These are phyloP conservation scores for Choiromyces venosus DNA, from an alignment of 495 filamentous ascomycete genomes.

Conservation along the genomic window DNA sequence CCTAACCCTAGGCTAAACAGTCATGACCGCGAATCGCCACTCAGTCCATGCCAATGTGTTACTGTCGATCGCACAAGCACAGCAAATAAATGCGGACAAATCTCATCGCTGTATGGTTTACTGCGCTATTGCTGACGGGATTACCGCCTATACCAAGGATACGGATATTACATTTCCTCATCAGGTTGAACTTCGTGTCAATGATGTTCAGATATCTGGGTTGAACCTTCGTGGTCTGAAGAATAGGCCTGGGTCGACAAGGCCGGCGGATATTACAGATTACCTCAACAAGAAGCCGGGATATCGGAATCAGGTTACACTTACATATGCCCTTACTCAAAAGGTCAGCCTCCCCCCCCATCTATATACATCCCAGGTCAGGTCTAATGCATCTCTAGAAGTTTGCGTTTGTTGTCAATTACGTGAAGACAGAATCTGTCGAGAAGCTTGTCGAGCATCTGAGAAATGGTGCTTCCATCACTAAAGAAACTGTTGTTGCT, in stretches of 20 bases:
- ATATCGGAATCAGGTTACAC: constrained; percentile 68
- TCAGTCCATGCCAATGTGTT: constrained; percentile 52
- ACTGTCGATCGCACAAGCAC: constrained; percentile 43
- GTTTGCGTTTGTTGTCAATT: constrained; percentile 65
- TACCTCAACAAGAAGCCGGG: constrained; percentile 58
- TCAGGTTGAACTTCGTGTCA: constrained; percentile 86
- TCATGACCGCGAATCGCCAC: constrained; percentile 58
- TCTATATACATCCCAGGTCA: constrained; percentile 5
- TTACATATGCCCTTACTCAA: constrained; percentile 87
- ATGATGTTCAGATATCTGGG: constrained; percentile 66
- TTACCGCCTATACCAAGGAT: constrained; percentile 51
- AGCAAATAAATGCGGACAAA: constrained; percentile 48
- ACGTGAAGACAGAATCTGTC: constrained; percentile 67
- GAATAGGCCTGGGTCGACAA: constrained; percentile 88
- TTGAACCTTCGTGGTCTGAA: constrained; percentile 87
- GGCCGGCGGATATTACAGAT: constrained; percentile 82
- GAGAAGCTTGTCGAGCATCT: constrained; percentile 66
- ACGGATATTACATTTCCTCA: constrained; percentile 81
- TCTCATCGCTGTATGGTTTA: constrained; percentile 65
- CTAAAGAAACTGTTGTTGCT: constrained; percentile 69
- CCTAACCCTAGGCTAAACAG: constrained; percentile 40
- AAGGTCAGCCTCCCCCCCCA: constrained; percentile 54
- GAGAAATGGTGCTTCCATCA: constrained; percentile 61
- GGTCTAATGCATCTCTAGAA: constrained; percentile 51
- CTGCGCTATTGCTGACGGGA: constrained; percentile 58